Base-by-base conservation (phyloP, 148 eudicot genomes). In the Rhododendron mucronatum region DNA sequence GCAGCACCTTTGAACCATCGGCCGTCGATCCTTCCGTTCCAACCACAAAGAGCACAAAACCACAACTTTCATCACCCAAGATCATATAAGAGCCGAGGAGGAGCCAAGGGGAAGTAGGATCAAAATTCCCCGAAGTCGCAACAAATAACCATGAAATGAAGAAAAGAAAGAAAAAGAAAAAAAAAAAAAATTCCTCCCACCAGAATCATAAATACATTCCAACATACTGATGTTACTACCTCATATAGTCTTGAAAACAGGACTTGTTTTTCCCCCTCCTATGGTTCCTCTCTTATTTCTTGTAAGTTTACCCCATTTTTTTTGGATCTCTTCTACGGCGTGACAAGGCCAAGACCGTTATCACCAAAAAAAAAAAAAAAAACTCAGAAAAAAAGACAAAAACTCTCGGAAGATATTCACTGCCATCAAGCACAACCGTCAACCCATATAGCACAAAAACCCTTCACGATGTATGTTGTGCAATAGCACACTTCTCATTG, bases 61-160 rank as follows among this genome's bases (percentile, higher is more conserved):
- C 85, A 47, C 41, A 41, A 41, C 45, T 41, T 41, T 41, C 45
- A 41, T 41, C 45, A 5, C 45, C 45, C 45, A 41, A 41, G 7
- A 41, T 41, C 45, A 41, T 69, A 69, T 14, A 65, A 81, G 39
- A 35, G 79, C 78, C 9, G 10, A 80, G 80, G 84, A 1, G 39
- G 75, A 39, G 77, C 26, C 41, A 20, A 7, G 81, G 81, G 85
- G 61, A 57, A 86, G 57, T 30, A 82, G 41, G 78, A 86, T 53
- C 88, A 86, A 82, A 86, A 86, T 69, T 86, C 76, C 85, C 82
- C 74, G 1, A 74, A 74, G 39, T 82, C 61, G 71, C 81, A 73
- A 82, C 26, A 15, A 75, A 73, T 57, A 39, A 8, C 41, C 65
- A 75, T 55, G 30, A 53, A 65, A 81, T 26, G 41, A 71, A 71